Evolutionary conservation across 1,139 yeast genomes (phyloP), one percentile per base, ranked within the genome.

Genomic region (Geotrichum siamense): DNA sequence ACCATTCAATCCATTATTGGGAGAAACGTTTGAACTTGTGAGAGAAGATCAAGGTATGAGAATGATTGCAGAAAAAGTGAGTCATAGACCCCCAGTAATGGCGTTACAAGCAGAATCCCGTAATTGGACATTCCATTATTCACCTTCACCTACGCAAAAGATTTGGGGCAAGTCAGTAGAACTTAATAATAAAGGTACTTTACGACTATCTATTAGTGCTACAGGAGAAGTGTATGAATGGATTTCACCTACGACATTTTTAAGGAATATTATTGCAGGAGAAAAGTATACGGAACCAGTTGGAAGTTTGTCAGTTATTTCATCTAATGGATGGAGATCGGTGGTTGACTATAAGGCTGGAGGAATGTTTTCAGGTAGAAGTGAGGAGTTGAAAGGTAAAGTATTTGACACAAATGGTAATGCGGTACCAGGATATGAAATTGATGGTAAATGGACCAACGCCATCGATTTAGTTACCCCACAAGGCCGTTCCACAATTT

Each of bases 141-240:
- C 83, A 10, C 78, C 93, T 2, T 71, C 79, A 26, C 97, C 98
- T 0, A 74, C 77, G 25, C 96, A 89, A 56, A 87, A 86, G 61
- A 86, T 85, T 56, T 91, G 96, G 94, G 97, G 97, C 43, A 91
- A 91, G 64, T 81, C 87, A 34, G 78, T 86, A 12, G 97, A 91
- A 61, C 69, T 91, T 48, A 74, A 75, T 39, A 85, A 86, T 51
- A 77, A 75, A 43, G 98, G 98, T 32, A 67, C 67, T 12, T 68
- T 81, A 4, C 72, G 72, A 39, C 68, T 87, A 41, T 69, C 71
- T 1, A 68, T 79, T 38, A 76, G 49, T 21, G 73, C 57, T 49
- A 72, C 83, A 0, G 89, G 89, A 3, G 94, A 84, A 56, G 70
- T 72, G 3, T 84, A 78, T 58, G 75, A 78, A 49, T 91, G 94